Conservation (phyloP, 2,329 filamentous ascomycete genomes). For the Akanthomyces dipterigenus region DNA sequence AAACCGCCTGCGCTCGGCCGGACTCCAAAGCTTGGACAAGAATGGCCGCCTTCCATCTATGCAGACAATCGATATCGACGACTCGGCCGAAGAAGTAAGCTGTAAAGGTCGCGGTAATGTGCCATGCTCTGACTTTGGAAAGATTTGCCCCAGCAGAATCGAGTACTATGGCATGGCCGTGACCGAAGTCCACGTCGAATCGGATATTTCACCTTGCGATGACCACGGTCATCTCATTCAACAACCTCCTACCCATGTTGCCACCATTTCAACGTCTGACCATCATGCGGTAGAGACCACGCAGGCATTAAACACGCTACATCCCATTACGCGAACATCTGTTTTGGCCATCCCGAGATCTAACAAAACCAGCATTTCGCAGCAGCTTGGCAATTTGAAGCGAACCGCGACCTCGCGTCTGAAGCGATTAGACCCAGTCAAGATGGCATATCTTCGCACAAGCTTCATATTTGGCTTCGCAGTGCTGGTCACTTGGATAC, state of each 20-base stretch:
- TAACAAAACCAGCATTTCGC: neutral
- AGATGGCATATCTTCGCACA: slow-evolving; percentile 53
- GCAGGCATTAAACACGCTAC: neutral
- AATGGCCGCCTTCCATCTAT: slow-evolving; percentile 17
- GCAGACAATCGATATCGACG: slow-evolving; percentile 22
- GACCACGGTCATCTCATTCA: slow-evolving; percentile 4
- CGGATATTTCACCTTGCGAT: slow-evolving; percentile 15
- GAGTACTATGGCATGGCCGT: slow-evolving; percentile 41
- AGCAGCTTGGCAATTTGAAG: slow-evolving; percentile 14
- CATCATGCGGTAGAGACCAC: neutral
- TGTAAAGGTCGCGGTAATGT: neutral
- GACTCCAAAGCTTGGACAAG: slow-evolving; percentile 19
- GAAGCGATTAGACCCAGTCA: slow-evolving; percentile 43
- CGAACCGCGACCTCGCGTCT: slow-evolving; percentile 26
- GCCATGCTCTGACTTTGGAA: neutral
- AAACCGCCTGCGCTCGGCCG: slow-evolving; percentile 46
- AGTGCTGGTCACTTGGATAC: slow-evolving; percentile 54
- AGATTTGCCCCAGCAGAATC: slow-evolving; percentile 13
- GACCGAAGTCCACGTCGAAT: slow-evolving; percentile 42
- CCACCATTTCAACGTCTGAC: neutral
- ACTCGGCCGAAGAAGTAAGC: slow-evolving; percentile 30
- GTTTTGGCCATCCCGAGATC: neutral
- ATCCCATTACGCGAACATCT: neutral
- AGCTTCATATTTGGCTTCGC: slow-evolving; percentile 55
- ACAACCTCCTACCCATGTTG: neutral